phyloP scores from a whole-genome alignment of 371 early-diverging fungal species.

The Mucor ambiguus region DNA sequence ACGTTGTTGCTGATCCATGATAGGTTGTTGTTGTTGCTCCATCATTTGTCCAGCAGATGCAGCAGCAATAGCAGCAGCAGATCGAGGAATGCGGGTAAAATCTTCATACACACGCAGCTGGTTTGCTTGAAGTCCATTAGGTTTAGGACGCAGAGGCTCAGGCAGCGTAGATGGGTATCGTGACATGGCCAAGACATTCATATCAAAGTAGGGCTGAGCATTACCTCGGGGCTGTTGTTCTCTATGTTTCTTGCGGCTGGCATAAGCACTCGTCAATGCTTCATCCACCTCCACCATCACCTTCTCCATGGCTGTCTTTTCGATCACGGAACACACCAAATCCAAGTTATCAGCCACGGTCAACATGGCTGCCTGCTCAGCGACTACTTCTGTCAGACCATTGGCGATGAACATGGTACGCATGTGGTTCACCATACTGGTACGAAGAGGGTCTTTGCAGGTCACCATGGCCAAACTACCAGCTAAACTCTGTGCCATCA shows the following conservation, averaged over 20 bases:
- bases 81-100: constrained; percentile 55
- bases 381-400: constrained; percentile 60
- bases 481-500: constrained; percentile 87
- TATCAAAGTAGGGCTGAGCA: constrained; percentile 89
- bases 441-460: constrained; percentile 93
- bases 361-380: constrained; percentile 79
- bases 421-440: constrained; percentile 80
- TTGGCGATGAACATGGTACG: constrained; percentile 79
- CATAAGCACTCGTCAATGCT: constrained; percentile 65
- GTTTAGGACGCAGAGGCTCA: constrained; percentile 80
- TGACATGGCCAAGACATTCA: constrained; percentile 68
- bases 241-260: constrained; percentile 81
- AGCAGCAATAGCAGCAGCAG: constrained; percentile 20
- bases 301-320: constrained; percentile 92
- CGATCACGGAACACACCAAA: constrained; percentile 87
- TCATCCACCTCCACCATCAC: constrained; percentile 88
- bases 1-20: constrained; percentile 21
- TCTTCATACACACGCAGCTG: constrained; percentile 86
- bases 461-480: constrained; percentile 88
- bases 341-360: constrained; percentile 92
- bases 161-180: constrained; percentile 85
- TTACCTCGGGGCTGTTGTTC: constrained; percentile 67
- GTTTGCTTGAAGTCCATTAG: constrained; percentile 74
- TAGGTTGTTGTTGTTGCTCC: constrained; percentile 5
- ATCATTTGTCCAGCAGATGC: constrained; percentile 25